Evolutionary conservation across 495 filamentous ascomycete species (phyloP).

Genomic region (Mytilinidion resinicola): DNA sequence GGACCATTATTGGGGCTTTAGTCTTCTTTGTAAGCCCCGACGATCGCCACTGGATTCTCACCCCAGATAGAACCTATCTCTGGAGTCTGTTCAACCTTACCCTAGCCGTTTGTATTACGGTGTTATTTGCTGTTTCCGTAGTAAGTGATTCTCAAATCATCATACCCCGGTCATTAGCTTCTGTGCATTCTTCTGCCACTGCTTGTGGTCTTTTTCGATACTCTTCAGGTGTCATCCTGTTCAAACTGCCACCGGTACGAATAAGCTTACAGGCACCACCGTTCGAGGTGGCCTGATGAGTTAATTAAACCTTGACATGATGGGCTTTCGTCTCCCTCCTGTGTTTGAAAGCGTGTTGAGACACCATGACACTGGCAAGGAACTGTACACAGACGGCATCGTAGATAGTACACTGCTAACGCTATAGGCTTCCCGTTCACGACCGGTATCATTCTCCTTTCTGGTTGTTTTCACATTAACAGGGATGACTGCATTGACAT

Average conservation of each 20-base stretch:
- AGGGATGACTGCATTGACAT: not conserved
- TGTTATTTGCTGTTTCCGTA: not conserved
- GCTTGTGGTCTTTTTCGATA: no score
- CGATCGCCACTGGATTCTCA: constrained; percentile 24
- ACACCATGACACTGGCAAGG: no score
- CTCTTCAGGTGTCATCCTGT: no score
- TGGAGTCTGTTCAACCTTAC: constrained; percentile 13
- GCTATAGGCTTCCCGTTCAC: not conserved
- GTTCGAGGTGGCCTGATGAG: no score
- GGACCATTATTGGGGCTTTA: constrained; percentile 8
- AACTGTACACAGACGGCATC: no score
- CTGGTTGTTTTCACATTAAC: not conserved
- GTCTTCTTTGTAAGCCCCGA: constrained; percentile 13
- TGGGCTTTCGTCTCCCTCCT: no score
- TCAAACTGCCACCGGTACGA: no score
- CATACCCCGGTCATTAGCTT: no score
- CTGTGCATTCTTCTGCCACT: no score
- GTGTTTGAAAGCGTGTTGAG: no score
- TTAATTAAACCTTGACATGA: no score
- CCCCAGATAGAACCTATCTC: constrained; percentile 2
- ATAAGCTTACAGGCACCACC: no score
- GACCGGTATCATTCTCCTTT: not conserved
- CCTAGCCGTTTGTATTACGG: not conserved
- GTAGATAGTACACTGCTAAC: not conserved
- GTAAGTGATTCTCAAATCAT: not conserved